These are phyloP conservation scores for Trichopus zeylanicus DNA, from an alignment of 116 monocot species.

Conservation along the genomic window DNA sequence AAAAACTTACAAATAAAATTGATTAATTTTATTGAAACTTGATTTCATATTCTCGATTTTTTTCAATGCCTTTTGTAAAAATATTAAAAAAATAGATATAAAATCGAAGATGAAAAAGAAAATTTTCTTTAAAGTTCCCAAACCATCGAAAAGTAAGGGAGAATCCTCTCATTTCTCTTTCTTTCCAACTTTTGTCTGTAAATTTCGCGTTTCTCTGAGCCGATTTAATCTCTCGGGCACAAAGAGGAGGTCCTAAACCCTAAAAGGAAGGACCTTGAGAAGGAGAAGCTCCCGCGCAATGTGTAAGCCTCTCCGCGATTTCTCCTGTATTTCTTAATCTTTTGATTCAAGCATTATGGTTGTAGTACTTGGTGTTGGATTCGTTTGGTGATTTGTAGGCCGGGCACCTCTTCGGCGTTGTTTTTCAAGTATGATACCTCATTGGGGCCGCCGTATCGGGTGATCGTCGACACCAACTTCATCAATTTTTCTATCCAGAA, in stretches of 20 bases:
- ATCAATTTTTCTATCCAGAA: slow-evolving; percentile 98
- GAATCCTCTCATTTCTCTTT: neutral
- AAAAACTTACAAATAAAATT: too few species aligned
- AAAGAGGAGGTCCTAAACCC: slow-evolving; percentile 89
- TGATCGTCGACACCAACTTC: slow-evolving; percentile 96
- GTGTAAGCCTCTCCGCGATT: slow-evolving; percentile 29
- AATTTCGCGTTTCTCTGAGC: neutral
- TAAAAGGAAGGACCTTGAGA: slow-evolving; percentile 50
- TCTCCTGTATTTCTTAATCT: neutral
- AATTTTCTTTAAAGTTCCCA: slow-evolving; percentile 67
- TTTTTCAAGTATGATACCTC: slow-evolving; percentile 93
- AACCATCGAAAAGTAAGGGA: slow-evolving; percentile 65
- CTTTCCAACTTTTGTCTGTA: neutral
- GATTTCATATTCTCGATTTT: too few species aligned
- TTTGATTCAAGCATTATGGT: neutral
- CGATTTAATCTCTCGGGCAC: slow-evolving; percentile 22
- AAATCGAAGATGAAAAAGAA: slow-evolving; percentile 78
- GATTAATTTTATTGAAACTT: too few species aligned
- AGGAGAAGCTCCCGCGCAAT: slow-evolving; percentile 75
- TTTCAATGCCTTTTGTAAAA: slow-evolving; percentile 7
- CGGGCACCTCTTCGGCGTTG: slow-evolving; percentile 62
- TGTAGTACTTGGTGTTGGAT: neutral
- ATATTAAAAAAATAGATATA: slow-evolving; percentile 87
- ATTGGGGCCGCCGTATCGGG: slow-evolving; percentile 84
- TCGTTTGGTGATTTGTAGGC: slow-evolving; percentile 29